A percentile compares a stretch with the other conserved stretches of the same genome.
These are phyloP conservation scores for Penicillium concentricum DNA, from an alignment of 2,329 filamentous ascomycete species.

Conservation along the genomic window DNA sequence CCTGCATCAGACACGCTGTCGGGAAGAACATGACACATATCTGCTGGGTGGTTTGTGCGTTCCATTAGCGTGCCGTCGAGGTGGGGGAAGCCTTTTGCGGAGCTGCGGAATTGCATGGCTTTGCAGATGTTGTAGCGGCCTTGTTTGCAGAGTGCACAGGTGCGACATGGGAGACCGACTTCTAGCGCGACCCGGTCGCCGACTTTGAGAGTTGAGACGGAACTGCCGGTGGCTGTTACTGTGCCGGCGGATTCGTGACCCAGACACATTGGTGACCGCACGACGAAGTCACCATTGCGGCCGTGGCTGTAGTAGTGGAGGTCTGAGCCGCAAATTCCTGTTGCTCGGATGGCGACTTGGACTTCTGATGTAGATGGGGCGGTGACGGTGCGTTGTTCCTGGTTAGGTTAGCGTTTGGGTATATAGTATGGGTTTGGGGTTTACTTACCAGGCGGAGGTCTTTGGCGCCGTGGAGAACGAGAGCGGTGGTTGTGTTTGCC, in stretches of 20 bases:
- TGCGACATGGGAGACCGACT: conserved; percentile 80
- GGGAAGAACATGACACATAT: conserved; percentile 60
- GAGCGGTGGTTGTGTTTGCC: conserved; percentile 34
- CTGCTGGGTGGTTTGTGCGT: conserved; percentile 60
- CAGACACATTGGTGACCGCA: conserved; percentile 78
- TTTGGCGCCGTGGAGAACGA: conserved; percentile 62
- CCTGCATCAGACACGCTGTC: conserved; percentile 53
- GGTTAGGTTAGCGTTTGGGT: conserved; percentile 12
- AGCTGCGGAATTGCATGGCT: conserved; percentile 57
- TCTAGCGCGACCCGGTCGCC: conserved; percentile 92
- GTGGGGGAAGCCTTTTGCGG: conserved; percentile 61
- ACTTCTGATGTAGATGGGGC: conserved; percentile 56
- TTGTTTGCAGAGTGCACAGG: conserved; percentile 54
- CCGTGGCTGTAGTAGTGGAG: conserved; percentile 85
- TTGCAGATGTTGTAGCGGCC: conserved; percentile 64
- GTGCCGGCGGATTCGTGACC: conserved; percentile 77
- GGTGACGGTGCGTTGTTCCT: conserved; percentile 55
- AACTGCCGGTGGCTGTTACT: conserved; percentile 67
- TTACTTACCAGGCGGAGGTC: conserved; percentile 57
- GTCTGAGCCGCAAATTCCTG: conserved; percentile 70
- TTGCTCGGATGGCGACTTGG: conserved; percentile 63
- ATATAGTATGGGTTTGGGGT: not conserved
- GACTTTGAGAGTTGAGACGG: conserved; percentile 60
- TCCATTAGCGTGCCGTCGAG: conserved; percentile 65
- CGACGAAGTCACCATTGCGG: conserved; percentile 80